Evolutionary conservation across 805 yeast species (phyloP).

Genomic region (Suhomyces sp.): DNA sequence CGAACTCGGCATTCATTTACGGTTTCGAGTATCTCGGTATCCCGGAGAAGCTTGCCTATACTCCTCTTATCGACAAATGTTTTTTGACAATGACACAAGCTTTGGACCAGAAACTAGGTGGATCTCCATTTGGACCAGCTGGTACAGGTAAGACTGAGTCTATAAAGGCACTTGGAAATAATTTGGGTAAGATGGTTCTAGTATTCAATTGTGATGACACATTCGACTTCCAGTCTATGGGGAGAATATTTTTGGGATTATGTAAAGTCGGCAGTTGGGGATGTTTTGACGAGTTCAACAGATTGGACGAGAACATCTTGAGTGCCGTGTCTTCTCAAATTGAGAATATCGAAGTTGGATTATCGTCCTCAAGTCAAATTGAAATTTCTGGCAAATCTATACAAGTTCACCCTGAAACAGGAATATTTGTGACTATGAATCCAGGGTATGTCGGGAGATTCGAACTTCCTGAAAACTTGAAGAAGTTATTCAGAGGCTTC

Average conservation of each 20-base stretch:
- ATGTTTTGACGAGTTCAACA: conserved; percentile 92
- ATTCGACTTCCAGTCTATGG: conserved; percentile 76
- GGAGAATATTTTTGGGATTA: conserved; percentile 73
- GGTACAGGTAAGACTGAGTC: conserved; percentile 97
- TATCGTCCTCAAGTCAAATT: conserved; percentile 26
- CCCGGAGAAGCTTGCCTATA: conserved; percentile 68
- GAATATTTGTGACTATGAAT: conserved; percentile 86
- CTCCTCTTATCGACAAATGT: conserved; percentile 66
- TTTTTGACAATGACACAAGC: conserved; percentile 74
- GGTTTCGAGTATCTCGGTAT: conserved; percentile 84
- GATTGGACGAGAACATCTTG: conserved; percentile 65
- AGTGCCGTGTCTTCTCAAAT: conserved; percentile 85
- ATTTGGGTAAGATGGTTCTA: conserved; percentile 73
- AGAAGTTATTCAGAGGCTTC: conserved; percentile 71
- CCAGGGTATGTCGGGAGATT: conserved; percentile 86
- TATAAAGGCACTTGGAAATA: conserved; percentile 76
- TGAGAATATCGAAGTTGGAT: conserved; percentile 62
- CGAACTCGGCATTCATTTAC: conserved; percentile 51
- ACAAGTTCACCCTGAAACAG: conserved; percentile 48
- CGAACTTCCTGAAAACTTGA: conserved; percentile 79
- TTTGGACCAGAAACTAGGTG: conserved; percentile 71
- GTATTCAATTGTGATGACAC: conserved; percentile 92
- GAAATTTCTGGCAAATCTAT: conserved; percentile 44
- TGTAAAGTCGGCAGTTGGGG: conserved; percentile 90
- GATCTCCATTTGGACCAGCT: conserved; percentile 92